Base-by-base conservation (phyloP, 306 rosid genomes). In the Prunus kanzakura region DNA sequence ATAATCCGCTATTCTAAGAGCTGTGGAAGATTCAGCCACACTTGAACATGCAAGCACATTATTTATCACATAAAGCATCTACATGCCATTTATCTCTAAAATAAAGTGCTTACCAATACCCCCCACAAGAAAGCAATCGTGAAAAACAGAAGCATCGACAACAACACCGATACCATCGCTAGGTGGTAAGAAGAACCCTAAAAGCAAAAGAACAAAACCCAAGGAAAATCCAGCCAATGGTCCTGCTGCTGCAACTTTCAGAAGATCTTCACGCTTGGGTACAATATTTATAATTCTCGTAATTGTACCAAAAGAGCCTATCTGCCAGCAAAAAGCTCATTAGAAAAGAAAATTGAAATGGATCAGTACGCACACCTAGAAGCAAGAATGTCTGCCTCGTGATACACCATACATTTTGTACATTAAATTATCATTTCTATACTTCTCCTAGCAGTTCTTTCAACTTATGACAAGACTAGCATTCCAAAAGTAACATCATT, bases 271-370 rank as follows among this genome's bases (percentile, higher is more conserved):
- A 64, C 97, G 98, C 81, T 88, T 92, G 51, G 97, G 80, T 76
- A 92, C 99, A 61, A 92, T 92, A 80, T 86, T 96, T 82, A 89
- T 45, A 77, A 96, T 91, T 87, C 98, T 89, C 73, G 98, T 96
- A 79, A 96, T 96, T 56, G 98, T 85, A 84, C 97, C 97, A 84
- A 92, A 92, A 70, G 97, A 90, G 89, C 98, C 98, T 94, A 94
- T 90, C 98, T 94, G 98, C 91, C 93, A 90, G 91, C 96, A 94
- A 82, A 81, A 73, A 82, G 75, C 78, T 84, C 91, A 78, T 88
- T 80, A 84, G 81, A 80, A n/a, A 27, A 45, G 50, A 60, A 82
- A 50, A 58, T 30, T 56, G 27, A 45, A 38, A 30, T 55, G 56
- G 72, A 22, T 65, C 73, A 23, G 41, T 43, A 43, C 8, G 68